A percentile compares a stretch with the other conserved stretches of the same genome.
Conservation (phyloP, 2,329 filamentous ascomycete species). For the Knufia petricola region DNA sequence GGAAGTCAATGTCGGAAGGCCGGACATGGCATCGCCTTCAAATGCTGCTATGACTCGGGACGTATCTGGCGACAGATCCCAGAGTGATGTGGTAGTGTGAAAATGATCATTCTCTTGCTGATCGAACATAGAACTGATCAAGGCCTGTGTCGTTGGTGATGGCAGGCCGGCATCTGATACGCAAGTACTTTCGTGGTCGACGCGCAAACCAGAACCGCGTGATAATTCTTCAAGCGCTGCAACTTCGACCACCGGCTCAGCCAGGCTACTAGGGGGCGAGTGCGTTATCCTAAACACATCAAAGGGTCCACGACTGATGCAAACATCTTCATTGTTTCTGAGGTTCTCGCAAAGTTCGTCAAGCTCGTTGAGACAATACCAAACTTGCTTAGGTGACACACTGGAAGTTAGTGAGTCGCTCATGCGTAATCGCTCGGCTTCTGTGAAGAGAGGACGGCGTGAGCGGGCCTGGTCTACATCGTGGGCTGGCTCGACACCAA, state of each 20-base stretch:
- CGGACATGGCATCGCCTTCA: too few relatives aligned
- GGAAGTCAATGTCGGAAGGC: too few relatives aligned
- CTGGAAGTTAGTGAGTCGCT: conserved; percentile 29
- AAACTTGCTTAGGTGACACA: conserved; percentile 22
- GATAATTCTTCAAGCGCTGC: background rate
- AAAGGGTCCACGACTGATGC: conserved; percentile 12
- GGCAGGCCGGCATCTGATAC: too few relatives aligned
- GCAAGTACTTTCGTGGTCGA: too few relatives aligned
- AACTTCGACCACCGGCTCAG: background rate
- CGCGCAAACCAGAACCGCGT: background rate
- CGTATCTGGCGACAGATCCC: too few relatives aligned
- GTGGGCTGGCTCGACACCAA: conserved; percentile 23
- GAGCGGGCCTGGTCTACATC: conserved; percentile 26
- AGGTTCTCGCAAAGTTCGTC: conserved; percentile 25
- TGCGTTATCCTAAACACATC: conserved; percentile 9
- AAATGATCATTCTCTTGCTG: too few relatives aligned
- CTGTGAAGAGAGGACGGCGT: conserved; percentile 38
- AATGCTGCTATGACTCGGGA: too few relatives aligned
- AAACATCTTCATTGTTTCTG: background rate
- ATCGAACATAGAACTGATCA: too few relatives aligned
- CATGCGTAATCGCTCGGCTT: conserved; percentile 28
- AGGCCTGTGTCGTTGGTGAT: too few relatives aligned
- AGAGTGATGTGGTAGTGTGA: too few relatives aligned
- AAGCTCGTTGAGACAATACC: conserved; percentile 23
- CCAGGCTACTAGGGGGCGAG: background rate